Conservation (phyloP, 345 rosid species). For the Salix brachista region DNA sequence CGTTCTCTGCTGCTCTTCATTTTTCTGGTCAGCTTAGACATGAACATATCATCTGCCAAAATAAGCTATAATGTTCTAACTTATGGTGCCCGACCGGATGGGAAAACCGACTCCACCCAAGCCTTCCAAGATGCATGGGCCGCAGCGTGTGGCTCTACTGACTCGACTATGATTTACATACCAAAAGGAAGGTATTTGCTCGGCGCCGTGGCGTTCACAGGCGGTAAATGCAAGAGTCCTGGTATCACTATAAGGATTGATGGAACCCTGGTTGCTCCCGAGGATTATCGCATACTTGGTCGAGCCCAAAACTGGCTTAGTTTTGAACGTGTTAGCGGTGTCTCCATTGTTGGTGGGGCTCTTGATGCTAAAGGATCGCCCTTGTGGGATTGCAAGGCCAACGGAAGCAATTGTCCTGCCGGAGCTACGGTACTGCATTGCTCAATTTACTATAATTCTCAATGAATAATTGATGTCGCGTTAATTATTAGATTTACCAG, state of each 20-base stretch:
- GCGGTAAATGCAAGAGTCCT: conserved; percentile 3
- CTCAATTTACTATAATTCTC: neutral
- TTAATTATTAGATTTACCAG: no score
- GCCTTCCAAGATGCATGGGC: conserved; percentile 6
- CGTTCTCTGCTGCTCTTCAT: no score
- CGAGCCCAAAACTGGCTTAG: neutral
- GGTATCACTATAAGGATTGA: conserved; percentile 5
- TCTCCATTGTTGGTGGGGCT: conserved; percentile 11
- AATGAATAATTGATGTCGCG: neutral
- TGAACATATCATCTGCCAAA: neutral
- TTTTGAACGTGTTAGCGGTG: neutral
- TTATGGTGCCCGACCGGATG: conserved; percentile 9
- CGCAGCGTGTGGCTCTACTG: conserved; percentile 6
- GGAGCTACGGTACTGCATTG: neutral
- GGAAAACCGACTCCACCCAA: neutral
- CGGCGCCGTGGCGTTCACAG: neutral
- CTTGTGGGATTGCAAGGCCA: conserved; percentile 11
- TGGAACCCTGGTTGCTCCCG: conserved; percentile 3
- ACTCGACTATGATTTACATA: neutral
- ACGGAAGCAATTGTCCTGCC: neutral
- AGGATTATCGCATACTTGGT: neutral
- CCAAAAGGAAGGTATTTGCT: conserved; percentile 13
- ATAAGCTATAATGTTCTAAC: neutral
- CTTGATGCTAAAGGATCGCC: conserved; percentile 11
- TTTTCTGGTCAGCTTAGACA: no score